Conservation (phyloP, 768 basidiomycete species). For the Mycena metata region DNA sequence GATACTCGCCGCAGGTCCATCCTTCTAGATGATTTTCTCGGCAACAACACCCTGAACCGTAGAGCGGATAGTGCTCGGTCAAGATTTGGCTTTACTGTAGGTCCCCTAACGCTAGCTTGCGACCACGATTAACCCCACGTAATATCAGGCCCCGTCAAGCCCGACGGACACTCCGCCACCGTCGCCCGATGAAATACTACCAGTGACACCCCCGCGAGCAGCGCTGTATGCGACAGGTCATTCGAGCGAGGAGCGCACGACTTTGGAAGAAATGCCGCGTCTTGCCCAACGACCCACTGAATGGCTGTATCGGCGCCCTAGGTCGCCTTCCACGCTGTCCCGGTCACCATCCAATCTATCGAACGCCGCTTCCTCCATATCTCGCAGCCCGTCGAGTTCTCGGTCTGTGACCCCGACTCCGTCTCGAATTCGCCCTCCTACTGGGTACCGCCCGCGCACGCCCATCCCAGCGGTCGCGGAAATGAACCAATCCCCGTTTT, state of each 20-base stretch:
- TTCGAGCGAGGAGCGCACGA: conserved; percentile 37
- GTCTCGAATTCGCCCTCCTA: conserved; percentile 45
- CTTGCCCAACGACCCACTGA: conserved; percentile 49
- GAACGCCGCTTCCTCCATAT: conserved; percentile 35
- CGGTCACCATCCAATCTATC: conserved; percentile 38
- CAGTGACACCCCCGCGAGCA: conserved; percentile 33
- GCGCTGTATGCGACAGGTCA: conserved; percentile 28
- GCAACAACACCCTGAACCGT: conserved; percentile 31
- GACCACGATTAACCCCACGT: conserved; percentile 23
- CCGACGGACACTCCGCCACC: conserved; percentile 32
- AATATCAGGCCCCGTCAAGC: conserved; percentile 20
- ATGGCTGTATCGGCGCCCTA: conserved; percentile 64
- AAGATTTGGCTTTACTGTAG: conserved; percentile 35
- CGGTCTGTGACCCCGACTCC: conserved; percentile 43
- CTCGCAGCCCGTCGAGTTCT: conserved; percentile 38
- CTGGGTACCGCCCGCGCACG: conserved; percentile 47
- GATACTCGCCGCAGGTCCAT: conserved; percentile 38
- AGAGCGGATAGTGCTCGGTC: conserved; percentile 25
- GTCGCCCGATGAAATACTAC: conserved; percentile 31
- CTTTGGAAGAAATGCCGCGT: conserved; percentile 41
- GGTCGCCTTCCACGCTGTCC: conserved; percentile 46
- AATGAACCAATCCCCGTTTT: conserved; percentile 39
- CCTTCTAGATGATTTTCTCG: conserved; percentile 39
- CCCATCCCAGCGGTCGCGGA: conserved; percentile 32
- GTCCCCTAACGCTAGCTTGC: conserved; percentile 19